Evolutionary conservation across 805 yeast species (phyloP), one percentile per base, ranked within the genome.

Genomic region (Pichia nanzhaoensis): DNA sequence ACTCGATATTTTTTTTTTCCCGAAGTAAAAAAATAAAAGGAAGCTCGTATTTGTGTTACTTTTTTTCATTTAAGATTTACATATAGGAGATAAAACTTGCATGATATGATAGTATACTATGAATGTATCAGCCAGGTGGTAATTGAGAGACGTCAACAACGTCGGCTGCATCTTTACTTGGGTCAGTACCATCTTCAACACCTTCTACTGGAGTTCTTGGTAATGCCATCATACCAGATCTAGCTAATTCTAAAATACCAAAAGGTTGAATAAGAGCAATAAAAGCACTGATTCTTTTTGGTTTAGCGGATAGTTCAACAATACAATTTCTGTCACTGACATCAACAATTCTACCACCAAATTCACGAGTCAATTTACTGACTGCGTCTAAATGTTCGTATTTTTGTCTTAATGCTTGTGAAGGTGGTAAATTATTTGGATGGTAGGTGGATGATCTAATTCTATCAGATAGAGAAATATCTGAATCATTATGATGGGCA

Each of bases 221-320:
- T 58, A 93, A 75, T 9, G 98, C 99, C 91, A 93, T 89, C 95
- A 91, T 87, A 69, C 99, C 99, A 21, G 95, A 84, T 70, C 99
- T 80, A 37, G 97, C 96, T 57, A 91, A 84, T 69, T 93, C 99
- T 59, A 93, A 75, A 47, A 93, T 82, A 60, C 99, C 99, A 61
- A 93, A 93, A 37, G 99, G 99, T 64, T 88, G 93, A 61, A 90
- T 73, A 61, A 93, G 78, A 51, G 84, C 85, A 61, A 93, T 78
- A 65, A 90, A 90, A 34, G 95, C 80, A 37, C 91, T 73, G 52
- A 93, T 75, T 66, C 97, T 80, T 44, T 85, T 78, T 32, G 98
- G 99, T 64, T 91, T 90, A 44, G 98, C 99, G 53, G 86, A 75
- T 55, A 93, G 77, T 73, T 93, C 99, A 39, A 93, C 90, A 59